Base-by-base conservation (phyloP, 768 basidiomycete genomes). In the Russula earlei region DNA sequence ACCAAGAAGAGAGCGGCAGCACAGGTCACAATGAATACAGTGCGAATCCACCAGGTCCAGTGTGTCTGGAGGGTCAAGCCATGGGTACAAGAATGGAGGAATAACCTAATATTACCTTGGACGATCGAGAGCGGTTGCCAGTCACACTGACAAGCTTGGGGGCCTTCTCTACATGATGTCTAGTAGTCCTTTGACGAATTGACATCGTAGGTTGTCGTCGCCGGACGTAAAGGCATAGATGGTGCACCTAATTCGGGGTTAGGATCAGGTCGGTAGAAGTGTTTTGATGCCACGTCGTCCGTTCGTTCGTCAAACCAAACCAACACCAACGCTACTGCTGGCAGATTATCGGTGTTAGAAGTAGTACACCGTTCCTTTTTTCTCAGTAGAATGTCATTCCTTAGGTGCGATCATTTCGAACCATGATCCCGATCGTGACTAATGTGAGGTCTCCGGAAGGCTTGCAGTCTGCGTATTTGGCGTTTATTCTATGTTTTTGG, bases 401-500 rank as follows among this genome's bases (percentile, higher is more conserved):
- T 59, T 29, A 57, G 58, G 58, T 59, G 33, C 22, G 29, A 22
- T 22, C 12, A 17, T 24, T 29, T 19, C 7, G 24, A 44, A 11
- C 42, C 11, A n/a, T 50, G 27, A 41, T 24, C n/a, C 20, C 34
- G 12, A 22, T n/a, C 48, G 5, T 10, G 34, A 4, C 52, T 61
- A 25, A 40, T 27, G 19, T 37, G 5, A 20, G 37, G 12, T n/a
- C 24, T 24, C 7, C 15, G 5, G 4, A 24, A 59, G 60, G 44
- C 57, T 61, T n/a, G 48, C 36, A 4, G 55, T 61, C 41, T 62
- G 62, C 49, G 62, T 62, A 31, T 8, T 54, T 49, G 62, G 62
- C 38, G 59, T 62, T 6, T 62, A 61, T 55, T 56, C 59, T 14
- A 61, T 62, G 62, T 62, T 62, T 44, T 47, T 62, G 49, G 62